phyloP scores from a whole-genome alignment of 2,329 filamentous ascomycete species.

The Teratosphaeria pseudoeucalypti region DNA sequence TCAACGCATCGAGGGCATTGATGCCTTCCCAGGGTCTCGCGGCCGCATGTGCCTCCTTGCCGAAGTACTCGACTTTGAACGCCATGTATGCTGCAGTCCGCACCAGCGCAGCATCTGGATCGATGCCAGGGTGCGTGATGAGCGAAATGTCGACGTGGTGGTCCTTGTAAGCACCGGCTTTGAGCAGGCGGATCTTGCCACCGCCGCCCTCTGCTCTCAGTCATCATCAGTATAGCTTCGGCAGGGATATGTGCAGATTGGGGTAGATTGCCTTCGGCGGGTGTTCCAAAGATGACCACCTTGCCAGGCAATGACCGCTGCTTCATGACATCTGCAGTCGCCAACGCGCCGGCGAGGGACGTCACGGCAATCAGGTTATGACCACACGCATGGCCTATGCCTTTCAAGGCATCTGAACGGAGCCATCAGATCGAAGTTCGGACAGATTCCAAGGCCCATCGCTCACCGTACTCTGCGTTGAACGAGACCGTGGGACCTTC shows the following conservation, averaged over 20 bases:
- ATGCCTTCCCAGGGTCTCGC: slow-evolving; percentile 25
- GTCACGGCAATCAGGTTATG: slow-evolving; percentile 36
- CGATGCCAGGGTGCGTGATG: slow-evolving; percentile 27
- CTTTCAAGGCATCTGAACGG: slow-evolving; percentile 27
- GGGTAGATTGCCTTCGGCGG: slow-evolving; percentile 29
- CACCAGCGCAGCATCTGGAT: slow-evolving; percentile 37
- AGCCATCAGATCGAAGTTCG: background rate
- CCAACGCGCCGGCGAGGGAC: slow-evolving; percentile 30
- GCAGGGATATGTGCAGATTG: background rate
- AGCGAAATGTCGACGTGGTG: slow-evolving; percentile 27
- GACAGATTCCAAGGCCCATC: background rate
- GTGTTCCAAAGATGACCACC: slow-evolving; percentile 34
- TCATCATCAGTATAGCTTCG: background rate
- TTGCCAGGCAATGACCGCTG: slow-evolving; percentile 24
- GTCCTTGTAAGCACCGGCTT: slow-evolving; percentile 33
- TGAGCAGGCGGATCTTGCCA: slow-evolving; percentile 37
- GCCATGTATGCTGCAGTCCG: slow-evolving; percentile 43
- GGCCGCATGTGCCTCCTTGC: slow-evolving; percentile 28
- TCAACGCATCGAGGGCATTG: slow-evolving; percentile 26
- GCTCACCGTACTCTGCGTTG: slow-evolving; percentile 21
- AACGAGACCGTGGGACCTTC: slow-evolving; percentile 30
- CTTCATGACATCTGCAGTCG: slow-evolving; percentile 24
- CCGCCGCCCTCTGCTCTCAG: slow-evolving; percentile 20
- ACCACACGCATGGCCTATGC: slow-evolving; percentile 36
- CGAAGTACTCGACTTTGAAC: slow-evolving; percentile 43